phyloP scores from a whole-genome alignment of 129 eudicot species.

The Artemisia argyi region DNA sequence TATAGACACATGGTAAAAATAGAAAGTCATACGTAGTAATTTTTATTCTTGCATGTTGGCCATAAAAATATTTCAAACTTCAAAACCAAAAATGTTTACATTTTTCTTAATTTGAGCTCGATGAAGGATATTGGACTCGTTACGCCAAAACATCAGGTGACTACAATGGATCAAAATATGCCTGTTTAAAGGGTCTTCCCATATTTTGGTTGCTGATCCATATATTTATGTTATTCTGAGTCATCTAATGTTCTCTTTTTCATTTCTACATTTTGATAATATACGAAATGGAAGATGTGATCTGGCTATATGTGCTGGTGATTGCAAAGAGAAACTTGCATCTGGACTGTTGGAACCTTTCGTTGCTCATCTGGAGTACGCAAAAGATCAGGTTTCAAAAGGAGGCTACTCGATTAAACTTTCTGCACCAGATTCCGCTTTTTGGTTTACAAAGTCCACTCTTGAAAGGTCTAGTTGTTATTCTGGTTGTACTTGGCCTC shows the following conservation, averaged over 20 bases:
- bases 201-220: background rate
- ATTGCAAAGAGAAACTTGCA: conserved; percentile 72
- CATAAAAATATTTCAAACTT: too few relatives aligned
- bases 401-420: conserved; percentile 88
- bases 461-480: conserved; percentile 50
- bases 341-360: conserved; percentile 84
- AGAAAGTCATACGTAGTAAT: too few relatives aligned
- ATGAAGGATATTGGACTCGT: too few relatives aligned
- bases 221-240: background rate
- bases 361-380: conserved; percentile 56
- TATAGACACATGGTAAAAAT: background rate
- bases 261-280: background rate
- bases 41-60: background rate
- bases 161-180: too few relatives aligned
- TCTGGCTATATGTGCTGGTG: conserved; percentile 77
- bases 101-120: too few relatives aligned
- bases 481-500: conserved; percentile 4
- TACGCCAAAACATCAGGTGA: too few relatives aligned
- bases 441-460: conserved; percentile 88
- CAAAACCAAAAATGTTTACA: too few relatives aligned
- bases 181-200: background rate
- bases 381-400: conserved; percentile 70
- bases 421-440: conserved; percentile 38
- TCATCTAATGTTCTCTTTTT: background rate
- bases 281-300: conserved; percentile 62